A percentile compares a stretch with the other conserved stretches of the same genome.
Evolutionary conservation across 2,329 filamentous ascomycete species (phyloP).

Genomic region (Sphaceloma murrayae): DNA sequence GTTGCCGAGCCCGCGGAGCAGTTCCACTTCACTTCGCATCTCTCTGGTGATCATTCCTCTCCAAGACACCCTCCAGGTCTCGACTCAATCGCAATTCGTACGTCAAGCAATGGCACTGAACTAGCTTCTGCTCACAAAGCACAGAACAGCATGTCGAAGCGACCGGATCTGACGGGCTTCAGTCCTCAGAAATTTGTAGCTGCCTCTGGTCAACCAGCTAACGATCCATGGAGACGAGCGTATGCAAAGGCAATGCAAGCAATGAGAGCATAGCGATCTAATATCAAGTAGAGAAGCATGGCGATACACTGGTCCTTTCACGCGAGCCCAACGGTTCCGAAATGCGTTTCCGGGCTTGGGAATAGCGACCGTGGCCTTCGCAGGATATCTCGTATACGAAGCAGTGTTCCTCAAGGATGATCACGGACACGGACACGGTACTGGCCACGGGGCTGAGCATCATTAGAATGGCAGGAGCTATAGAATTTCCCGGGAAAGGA

Average conservation of each 20-base stretch:
- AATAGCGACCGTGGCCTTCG: conserved; percentile 84
- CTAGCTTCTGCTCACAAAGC: no score
- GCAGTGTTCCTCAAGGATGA: conserved; percentile 70
- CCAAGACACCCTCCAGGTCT: not conserved
- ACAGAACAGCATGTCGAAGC: conserved; percentile 38
- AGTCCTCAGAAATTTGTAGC: conserved; percentile 71
- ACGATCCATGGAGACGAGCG: conserved; percentile 55
- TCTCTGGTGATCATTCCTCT: no score
- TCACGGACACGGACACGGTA: conserved; percentile 26
- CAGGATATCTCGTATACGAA: conserved; percentile 81
- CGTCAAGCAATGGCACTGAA: no score
- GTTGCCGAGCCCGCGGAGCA: conserved; percentile 13
- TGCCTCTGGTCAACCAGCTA: conserved; percentile 52
- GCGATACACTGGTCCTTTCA: conserved; percentile 86
- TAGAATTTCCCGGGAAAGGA: no score
- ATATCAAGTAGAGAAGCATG: conserved; percentile 65
- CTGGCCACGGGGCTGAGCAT: conserved; percentile 20
- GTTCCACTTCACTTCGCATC: conserved; percentile 3
- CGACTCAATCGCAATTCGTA: not conserved
- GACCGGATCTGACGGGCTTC: conserved; percentile 83
- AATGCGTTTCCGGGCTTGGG: conserved; percentile 80
- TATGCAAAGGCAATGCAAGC: conserved; percentile 35
- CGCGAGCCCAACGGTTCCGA: conserved; percentile 81
- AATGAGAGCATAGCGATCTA: not conserved
- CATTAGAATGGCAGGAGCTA: conserved; percentile 15